Evolutionary conservation across 1,284 basidiomycete genomes (phyloP).

Genomic region (Rhodotorula sp.): DNA sequence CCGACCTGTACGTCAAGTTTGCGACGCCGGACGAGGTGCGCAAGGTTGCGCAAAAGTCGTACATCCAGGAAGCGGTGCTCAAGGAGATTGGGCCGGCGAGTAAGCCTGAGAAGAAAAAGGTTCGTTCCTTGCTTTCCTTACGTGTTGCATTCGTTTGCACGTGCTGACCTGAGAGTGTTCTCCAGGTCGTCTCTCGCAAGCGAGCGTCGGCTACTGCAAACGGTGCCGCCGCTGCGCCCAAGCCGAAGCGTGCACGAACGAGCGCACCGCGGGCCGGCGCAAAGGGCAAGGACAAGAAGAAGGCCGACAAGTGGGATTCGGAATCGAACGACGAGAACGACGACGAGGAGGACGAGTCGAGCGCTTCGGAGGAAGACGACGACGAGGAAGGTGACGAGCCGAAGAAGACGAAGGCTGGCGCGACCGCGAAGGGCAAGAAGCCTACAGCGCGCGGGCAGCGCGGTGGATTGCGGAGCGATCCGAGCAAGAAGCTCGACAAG

Average conservation of each 20-base stretch:
- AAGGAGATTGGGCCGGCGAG: slow-evolving; percentile 55
- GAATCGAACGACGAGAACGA: slow-evolving; percentile 1
- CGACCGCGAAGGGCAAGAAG: not conserved
- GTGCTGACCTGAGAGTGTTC: no score
- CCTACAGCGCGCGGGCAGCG: not conserved
- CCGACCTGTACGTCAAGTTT: slow-evolving; percentile 68
- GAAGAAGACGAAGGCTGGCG: not conserved
- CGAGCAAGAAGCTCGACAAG: not conserved
- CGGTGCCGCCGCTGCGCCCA: not conserved
- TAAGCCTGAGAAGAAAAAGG: slow-evolving; percentile 40
- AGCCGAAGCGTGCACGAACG: slow-evolving; percentile 16
- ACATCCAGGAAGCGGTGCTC: slow-evolving; percentile 64
- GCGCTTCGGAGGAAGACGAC: slow-evolving; percentile 8
- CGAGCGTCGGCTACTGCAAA: not conserved
- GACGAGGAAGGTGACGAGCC: slow-evolving; percentile 8
- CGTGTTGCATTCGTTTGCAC: no score
- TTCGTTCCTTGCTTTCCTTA: not conserved
- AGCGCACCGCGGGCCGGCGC: not conserved
- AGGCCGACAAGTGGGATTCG: slow-evolving; percentile 16
- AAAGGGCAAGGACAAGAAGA: slow-evolving; percentile 4
- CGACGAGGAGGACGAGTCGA: slow-evolving; percentile 11
- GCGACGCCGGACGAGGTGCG: slow-evolving; percentile 42
- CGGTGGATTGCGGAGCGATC: slow-evolving; percentile 11
- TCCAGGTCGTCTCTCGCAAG: slow-evolving; percentile 3
- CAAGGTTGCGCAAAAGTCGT: slow-evolving; percentile 46